A percentile compares a stretch with the other conserved stretches of the same genome.
phyloP scores from a whole-genome alignment of 1,139 yeast genomes.

The Candida anutae region DNA sequence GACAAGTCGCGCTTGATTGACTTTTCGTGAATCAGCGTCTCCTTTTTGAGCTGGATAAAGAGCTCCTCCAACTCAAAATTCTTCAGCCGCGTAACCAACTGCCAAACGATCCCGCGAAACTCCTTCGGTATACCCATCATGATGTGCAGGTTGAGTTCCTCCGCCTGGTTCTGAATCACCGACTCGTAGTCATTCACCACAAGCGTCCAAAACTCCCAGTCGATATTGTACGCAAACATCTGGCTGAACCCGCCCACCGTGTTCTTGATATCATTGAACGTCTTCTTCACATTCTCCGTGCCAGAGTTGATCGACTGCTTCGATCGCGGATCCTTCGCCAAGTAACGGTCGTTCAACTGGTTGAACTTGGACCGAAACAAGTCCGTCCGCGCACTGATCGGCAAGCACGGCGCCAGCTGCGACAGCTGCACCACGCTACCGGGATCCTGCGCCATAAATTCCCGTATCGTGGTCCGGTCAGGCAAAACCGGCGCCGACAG shows the following conservation, averaged over 20 bases:
- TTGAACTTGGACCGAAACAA: conserved; percentile 30
- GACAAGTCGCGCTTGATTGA: conserved; percentile 75
- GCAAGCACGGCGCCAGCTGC: conserved; percentile 22
- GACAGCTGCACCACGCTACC: too few relatives aligned
- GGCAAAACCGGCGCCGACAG: conserved; percentile 19
- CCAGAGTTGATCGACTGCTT: conserved; percentile 53
- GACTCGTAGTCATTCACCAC: conserved; percentile 67
- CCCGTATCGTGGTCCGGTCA: too few relatives aligned
- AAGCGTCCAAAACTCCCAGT: conserved; percentile 87
- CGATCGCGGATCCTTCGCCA: conserved; percentile 21
- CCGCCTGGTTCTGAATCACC: conserved; percentile 58
- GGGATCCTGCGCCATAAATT: too few relatives aligned
- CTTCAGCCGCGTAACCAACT: conserved; percentile 75
- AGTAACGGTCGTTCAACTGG: conserved; percentile 22
- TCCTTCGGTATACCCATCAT: conserved; percentile 77
- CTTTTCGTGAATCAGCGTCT: conserved; percentile 61
- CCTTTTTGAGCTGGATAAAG: conserved; percentile 42
- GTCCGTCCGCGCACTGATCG: conserved; percentile 21
- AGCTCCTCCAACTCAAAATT: conserved; percentile 66
- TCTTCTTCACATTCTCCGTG: conserved; percentile 50
- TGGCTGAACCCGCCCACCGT: conserved; percentile 39
- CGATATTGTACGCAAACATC: conserved; percentile 33
- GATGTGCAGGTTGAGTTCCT: conserved; percentile 51
- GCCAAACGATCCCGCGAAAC: conserved; percentile 89
- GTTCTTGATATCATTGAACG: conserved; percentile 48